These are phyloP conservation scores for Gryganskiella cystojenkinii DNA, from an alignment of 192 early-diverging fungal genomes.

Conservation along the genomic window DNA sequence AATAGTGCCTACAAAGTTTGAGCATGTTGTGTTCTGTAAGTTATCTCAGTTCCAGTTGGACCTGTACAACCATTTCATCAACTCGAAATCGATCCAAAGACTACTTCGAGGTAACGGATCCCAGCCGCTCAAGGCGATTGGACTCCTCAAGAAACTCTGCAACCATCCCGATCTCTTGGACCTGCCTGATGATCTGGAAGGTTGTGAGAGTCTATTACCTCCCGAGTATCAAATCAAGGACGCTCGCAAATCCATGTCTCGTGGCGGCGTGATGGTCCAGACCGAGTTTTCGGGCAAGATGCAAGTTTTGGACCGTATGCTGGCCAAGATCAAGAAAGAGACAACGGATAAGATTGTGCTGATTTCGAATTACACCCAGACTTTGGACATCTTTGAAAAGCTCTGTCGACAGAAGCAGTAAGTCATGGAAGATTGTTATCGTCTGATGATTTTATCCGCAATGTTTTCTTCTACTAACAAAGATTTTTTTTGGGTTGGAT, in stretches of 20 bases:
- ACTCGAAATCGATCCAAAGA: conserved; percentile 74
- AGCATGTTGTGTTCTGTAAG: conserved; percentile 97
- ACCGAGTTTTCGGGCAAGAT: conserved; percentile 91
- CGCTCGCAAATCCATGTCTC: conserved; percentile 40
- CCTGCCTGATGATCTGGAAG: conserved; percentile 66
- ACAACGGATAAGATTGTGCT: conserved; percentile 96
- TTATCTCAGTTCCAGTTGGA: conserved; percentile 79
- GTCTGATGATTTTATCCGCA: too few species aligned
- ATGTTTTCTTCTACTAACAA: neutral
- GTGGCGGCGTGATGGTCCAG: conserved; percentile 55
- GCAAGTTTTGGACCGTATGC: conserved; percentile 81
- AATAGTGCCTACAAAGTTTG: conserved; percentile 94
- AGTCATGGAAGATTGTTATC: conserved; percentile 13
- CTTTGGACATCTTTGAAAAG: conserved; percentile 93
- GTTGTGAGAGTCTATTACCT: conserved; percentile 69
- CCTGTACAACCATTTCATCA: conserved; percentile 85
- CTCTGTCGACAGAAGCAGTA: conserved; percentile 81
- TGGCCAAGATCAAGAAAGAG: conserved; percentile 74
- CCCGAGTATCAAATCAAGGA: conserved; percentile 58
- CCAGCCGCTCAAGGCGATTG: conserved; percentile 91
- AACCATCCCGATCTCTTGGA: conserved; percentile 96
- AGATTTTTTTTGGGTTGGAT: neutral
- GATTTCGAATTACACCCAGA: conserved; percentile 99
- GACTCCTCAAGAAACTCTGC: conserved; percentile 93
- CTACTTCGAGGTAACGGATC: conserved; percentile 78